Conservation (phyloP, 345 rosid genomes). For the Syzygium aqueum region DNA sequence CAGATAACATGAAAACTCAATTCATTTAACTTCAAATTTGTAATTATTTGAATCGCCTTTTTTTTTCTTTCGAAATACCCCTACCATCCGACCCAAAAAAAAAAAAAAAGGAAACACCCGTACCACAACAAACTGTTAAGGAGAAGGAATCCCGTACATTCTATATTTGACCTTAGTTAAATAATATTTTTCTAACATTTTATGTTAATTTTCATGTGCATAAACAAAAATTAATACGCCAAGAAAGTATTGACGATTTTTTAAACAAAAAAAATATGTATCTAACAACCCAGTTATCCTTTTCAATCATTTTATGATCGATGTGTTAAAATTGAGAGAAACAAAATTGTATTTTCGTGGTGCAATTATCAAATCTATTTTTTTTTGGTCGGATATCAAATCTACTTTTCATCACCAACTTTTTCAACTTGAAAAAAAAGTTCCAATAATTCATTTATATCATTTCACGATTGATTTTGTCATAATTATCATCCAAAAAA, state of each 20-base stretch:
- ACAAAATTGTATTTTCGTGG: neutral
- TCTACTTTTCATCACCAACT: neutral
- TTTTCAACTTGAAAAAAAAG: neutral
- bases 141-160: neutral
- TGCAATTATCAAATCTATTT: neutral
- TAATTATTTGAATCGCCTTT: neutral
- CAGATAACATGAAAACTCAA: no score
- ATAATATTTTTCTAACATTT: neutral
- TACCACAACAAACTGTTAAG: neutral
- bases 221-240: no score
- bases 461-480: neutral
- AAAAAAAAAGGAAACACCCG: no score
- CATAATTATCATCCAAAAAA: neutral
- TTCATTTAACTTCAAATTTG: neutral
- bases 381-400: no score
- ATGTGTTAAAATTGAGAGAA: neutral
- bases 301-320: neutral
- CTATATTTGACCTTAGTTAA: no score
- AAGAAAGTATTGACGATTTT: no score
- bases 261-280: no score
- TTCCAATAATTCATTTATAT: neutral
- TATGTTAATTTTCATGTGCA: no score
- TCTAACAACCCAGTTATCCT: neutral
- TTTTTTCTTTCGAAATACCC: neutral
- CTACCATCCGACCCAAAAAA: neutral